These are phyloP conservation scores for Globisporangium paroecandrum DNA, from an alignment of 352 stramenopile species.

Conservation along the genomic window DNA sequence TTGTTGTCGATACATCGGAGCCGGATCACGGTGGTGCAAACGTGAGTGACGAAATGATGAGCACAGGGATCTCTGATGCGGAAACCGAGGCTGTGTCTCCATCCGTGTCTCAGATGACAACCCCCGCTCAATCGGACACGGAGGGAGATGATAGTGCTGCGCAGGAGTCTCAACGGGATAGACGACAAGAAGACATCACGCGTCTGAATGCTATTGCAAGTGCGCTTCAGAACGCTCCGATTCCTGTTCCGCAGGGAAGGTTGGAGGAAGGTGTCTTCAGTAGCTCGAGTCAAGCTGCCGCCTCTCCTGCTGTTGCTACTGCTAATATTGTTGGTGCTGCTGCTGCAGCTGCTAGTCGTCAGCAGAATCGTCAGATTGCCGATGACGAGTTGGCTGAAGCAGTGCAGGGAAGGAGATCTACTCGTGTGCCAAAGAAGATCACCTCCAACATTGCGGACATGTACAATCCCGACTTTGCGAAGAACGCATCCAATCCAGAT, in stretches of 20 bases:
- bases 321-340: not conserved
- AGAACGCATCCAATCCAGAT: conserved; percentile 24
- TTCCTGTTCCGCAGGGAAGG: not conserved
- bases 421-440: conserved; percentile 69
- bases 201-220: conserved; percentile 30
- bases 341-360: not conserved
- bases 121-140: conserved; percentile 59
- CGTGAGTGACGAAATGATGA: conserved; percentile 5
- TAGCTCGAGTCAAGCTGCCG: not conserved
- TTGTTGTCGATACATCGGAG: conserved; percentile 31
- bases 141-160: conserved; percentile 38
- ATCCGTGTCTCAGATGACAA: conserved; percentile 69
- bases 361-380: not conserved
- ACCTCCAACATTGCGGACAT: conserved; percentile 75
- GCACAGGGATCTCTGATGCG: conserved; percentile 34
- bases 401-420: conserved; percentile 37
- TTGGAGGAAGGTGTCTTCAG: not conserved
- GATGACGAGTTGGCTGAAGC: conserved; percentile 15
- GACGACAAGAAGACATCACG: conserved; percentile 22
- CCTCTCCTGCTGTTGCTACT: not conserved
- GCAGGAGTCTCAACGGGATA: conserved; percentile 29
- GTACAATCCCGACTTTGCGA: conserved; percentile 67
- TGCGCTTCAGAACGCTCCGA: conserved; percentile 16
- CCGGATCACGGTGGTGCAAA: not conserved
- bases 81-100: conserved; percentile 56